Evolutionary conservation across 768 basidiomycete genomes (phyloP).

Genomic region (Polyporus arcularius): DNA sequence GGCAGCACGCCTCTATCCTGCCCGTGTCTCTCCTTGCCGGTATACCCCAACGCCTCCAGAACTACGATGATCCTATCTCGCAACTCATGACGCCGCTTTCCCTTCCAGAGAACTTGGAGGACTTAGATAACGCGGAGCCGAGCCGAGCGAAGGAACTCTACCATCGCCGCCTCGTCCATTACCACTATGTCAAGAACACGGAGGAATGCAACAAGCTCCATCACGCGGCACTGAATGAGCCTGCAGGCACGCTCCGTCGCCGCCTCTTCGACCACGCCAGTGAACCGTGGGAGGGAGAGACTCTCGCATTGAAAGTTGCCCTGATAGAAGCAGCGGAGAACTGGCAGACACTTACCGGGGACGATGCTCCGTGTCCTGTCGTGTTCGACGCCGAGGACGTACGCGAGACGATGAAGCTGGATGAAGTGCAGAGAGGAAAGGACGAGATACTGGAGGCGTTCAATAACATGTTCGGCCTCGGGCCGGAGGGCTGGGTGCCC

Average conservation of each 20-base stretch:
- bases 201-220: conserved; percentile 47
- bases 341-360: conserved; percentile 27
- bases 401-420: conserved; percentile 39
- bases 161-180: conserved; percentile 50
- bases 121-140: conserved; percentile 41
- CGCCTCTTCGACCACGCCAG: conserved; percentile 48
- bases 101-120: conserved; percentile 42
- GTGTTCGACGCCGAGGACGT: conserved; percentile 40
- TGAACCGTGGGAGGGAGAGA: conserved; percentile 53
- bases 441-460: too few species aligned
- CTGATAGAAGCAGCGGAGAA: conserved; percentile 38
- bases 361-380: conserved; percentile 27
- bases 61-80: conserved; percentile 46
- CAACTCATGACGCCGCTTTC: conserved; percentile 42
- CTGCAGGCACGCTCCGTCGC: conserved; percentile 34
- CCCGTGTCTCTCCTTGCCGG: conserved; percentile 51
- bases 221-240: conserved; percentile 41
- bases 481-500: conserved; percentile 46
- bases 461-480: conserved; percentile 4
- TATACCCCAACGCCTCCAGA: conserved; percentile 48
- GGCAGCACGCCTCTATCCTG: conserved; percentile 50
- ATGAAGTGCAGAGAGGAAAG: not conserved
- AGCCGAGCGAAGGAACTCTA: conserved; percentile 37
- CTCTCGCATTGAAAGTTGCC: conserved; percentile 44
- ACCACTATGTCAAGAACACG: conserved; percentile 49